phyloP scores from a whole-genome alignment of 2,329 filamentous ascomycete genomes.

The Microsporum audouinii region DNA sequence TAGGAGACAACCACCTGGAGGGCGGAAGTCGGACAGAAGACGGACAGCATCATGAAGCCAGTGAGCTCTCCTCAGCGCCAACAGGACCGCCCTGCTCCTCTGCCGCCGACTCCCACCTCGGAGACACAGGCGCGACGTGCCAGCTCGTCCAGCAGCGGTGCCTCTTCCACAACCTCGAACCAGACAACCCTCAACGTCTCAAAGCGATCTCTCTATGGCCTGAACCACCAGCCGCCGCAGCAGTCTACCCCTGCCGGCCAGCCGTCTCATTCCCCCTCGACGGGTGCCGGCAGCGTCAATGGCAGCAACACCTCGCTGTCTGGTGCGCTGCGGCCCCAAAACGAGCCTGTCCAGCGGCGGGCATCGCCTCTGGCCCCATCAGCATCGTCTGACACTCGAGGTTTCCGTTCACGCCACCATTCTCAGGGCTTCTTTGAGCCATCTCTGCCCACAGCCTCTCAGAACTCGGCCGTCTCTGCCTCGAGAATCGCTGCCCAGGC shows the following conservation, averaged over 20 bases:
- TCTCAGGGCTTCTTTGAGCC: slow-evolving; percentile 60
- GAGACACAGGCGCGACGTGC: slow-evolving; percentile 27
- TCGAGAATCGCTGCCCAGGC: slow-evolving; percentile 56
- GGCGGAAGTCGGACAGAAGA: too few species aligned
- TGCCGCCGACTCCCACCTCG: slow-evolving; percentile 14
- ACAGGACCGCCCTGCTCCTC: slow-evolving; percentile 15
- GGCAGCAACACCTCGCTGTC: slow-evolving; percentile 28
- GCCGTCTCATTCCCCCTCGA: slow-evolving; percentile 21
- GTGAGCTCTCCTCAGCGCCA: slow-evolving; percentile 10
- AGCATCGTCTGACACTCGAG: slow-evolving; percentile 24
- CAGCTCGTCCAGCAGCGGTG: slow-evolving; percentile 37
- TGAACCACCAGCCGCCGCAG: slow-evolving; percentile 20
- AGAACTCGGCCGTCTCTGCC: slow-evolving; percentile 38
- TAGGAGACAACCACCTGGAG: neutral
- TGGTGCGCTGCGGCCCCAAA: slow-evolving; percentile 29
- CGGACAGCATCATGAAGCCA: slow-evolving; percentile 2
- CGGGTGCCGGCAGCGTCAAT: slow-evolving; percentile 19
- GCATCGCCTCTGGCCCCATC: slow-evolving; percentile 26
- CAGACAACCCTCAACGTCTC: slow-evolving; percentile 34
- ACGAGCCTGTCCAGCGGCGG: slow-evolving; percentile 26
- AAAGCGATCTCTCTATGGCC: slow-evolving; percentile 29
- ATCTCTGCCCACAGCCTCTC: slow-evolving; percentile 45
- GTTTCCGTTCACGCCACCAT: slow-evolving; percentile 40
- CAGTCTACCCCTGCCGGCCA: neutral
- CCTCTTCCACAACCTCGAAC: slow-evolving; percentile 35